A percentile compares a stretch with the other conserved stretches of the same genome.
Conservation (phyloP, 352 stramenopile species). For the Phytopythium boreale region DNA sequence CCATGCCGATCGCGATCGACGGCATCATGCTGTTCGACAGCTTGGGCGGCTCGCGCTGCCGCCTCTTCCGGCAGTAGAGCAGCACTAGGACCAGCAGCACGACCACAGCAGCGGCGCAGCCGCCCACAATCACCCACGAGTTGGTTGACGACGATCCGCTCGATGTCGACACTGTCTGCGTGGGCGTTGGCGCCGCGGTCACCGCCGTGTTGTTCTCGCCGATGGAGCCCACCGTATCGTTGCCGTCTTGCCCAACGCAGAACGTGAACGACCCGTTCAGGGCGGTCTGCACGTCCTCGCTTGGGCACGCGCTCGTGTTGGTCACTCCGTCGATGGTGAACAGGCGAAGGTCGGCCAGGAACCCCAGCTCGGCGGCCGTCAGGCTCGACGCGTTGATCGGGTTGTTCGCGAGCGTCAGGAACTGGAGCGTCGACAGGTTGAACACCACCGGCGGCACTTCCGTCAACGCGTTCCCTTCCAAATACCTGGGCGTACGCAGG, state of each 20-base stretch:
- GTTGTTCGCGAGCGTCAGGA: slow-evolving; percentile 43
- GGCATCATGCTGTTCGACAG: slow-evolving; percentile 44
- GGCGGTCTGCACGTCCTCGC: slow-evolving; percentile 28
- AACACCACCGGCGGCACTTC: slow-evolving; percentile 54
- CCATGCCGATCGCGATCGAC: slow-evolving; percentile 55
- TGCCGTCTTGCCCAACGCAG: slow-evolving; percentile 26
- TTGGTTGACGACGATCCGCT: slow-evolving; percentile 30
- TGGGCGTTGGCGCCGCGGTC: slow-evolving; percentile 10
- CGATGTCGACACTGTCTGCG: slow-evolving; percentile 8
- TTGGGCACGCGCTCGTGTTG: slow-evolving; percentile 49
- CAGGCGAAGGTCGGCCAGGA: slow-evolving; percentile 44
- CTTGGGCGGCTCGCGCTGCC: slow-evolving; percentile 44
- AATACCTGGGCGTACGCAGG: slow-evolving; percentile 18
- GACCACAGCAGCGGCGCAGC: slow-evolving; percentile 29
- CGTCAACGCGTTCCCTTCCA: slow-evolving; percentile 48
- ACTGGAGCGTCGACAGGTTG: slow-evolving; percentile 42
- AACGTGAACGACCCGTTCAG: slow-evolving; percentile 64
- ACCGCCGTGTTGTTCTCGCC: slow-evolving; percentile 17
- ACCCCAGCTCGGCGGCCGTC: slow-evolving; percentile 42
- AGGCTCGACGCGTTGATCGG: slow-evolving; percentile 52
- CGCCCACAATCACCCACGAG: slow-evolving; percentile 45
- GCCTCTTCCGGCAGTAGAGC: slow-evolving; percentile 36
- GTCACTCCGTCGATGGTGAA: slow-evolving; percentile 55
- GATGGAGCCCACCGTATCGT: slow-evolving; percentile 4
- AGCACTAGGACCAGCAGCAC: slow-evolving; percentile 29